Evolutionary conservation across 2,329 filamentous ascomycete genomes (phyloP), one percentile per base, ranked within the genome.

Genomic region (Zarea fungicola): DNA sequence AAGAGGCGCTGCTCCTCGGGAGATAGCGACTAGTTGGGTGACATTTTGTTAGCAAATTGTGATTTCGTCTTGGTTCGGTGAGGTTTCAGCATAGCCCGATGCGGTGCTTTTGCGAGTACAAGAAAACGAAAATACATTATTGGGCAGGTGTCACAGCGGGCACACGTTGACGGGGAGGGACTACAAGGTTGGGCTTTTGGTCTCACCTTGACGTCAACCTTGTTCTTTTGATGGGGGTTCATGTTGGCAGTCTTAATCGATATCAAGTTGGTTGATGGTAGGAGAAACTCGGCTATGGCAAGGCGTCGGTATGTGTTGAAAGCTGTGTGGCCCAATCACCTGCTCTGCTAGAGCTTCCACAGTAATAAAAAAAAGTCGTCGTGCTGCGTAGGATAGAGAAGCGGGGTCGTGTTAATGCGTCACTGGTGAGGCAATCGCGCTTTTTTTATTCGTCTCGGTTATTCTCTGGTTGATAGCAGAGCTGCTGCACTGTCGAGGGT

Each of bases 161-260:
- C 8, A 9, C 3, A 6, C 21, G 21, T 22, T 19, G 16, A 23
- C n/a, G 21, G 42, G 23, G 22, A 21, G 28, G 19, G 14, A n/a
- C 14, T 13, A 3, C 19, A 44, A 43, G 32, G 49, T 49, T 42
- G 39, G 4, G 32, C 22, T 26, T 13, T 5, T 41, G n/a, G 14
- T 80, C 88, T 75, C 75, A 96, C 93, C 77, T 81, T 91, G 72
- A 96, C 80, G 72, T 99, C 93, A 63, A 97, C 80, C 78, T 99
- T 97, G 80, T 96, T 96, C 80, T 95, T 91, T 78, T 96, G 89
- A 69, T 91, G 89, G 60, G 92, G 92, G 70, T 96, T 96, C 89
- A 97, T 95, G 57, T 60, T 76, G 26, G 26, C 28, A 69, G 54
- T 43, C n/a, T n/a, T 13, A 7, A 9, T 14, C 6, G n/a, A n/a